Evolutionary conservation across 768 basidiomycete genomes (phyloP).

Genomic region (Boletus subparvulus): DNA sequence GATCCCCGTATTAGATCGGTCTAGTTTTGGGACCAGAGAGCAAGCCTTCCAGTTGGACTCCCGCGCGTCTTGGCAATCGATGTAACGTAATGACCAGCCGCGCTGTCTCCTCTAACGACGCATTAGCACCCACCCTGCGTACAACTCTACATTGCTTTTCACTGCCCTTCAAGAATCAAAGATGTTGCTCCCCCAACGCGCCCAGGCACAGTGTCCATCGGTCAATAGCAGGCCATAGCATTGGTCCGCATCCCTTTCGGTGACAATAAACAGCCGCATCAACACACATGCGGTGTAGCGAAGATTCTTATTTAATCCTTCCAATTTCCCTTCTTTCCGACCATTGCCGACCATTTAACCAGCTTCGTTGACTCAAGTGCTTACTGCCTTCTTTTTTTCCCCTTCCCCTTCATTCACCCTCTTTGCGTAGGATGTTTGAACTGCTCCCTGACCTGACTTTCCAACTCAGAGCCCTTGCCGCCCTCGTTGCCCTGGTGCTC

Average conservation of each 20-base stretch:
- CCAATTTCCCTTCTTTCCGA: neutral
- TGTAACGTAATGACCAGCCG: neutral
- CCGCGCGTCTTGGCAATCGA: neutral
- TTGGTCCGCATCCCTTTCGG: neutral
- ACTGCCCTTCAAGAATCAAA: neutral
- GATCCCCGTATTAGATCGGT: no score
- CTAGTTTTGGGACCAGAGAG: no score
- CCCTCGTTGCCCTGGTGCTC: slow-evolving; percentile 19
- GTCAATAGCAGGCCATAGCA: neutral
- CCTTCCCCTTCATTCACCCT: neutral
- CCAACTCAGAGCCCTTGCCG: slow-evolving; percentile 17
- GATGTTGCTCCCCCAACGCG: neutral
- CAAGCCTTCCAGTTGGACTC: no score
- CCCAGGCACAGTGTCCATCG: neutral
- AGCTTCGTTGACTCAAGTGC: neutral
- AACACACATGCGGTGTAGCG: no score
- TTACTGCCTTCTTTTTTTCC: neutral
- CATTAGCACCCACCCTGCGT: neutral
- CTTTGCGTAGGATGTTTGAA: slow-evolving; percentile 8
- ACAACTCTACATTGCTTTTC: neutral
- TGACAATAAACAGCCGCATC: neutral
- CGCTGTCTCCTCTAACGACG: neutral
- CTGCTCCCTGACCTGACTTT: slow-evolving; percentile 2
- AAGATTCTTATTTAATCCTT: no score
- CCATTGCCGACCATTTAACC: slow-evolving; percentile 21